Evolutionary conservation across 257 asterid species (phyloP).

Genomic region (Salvia splendens): DNA sequence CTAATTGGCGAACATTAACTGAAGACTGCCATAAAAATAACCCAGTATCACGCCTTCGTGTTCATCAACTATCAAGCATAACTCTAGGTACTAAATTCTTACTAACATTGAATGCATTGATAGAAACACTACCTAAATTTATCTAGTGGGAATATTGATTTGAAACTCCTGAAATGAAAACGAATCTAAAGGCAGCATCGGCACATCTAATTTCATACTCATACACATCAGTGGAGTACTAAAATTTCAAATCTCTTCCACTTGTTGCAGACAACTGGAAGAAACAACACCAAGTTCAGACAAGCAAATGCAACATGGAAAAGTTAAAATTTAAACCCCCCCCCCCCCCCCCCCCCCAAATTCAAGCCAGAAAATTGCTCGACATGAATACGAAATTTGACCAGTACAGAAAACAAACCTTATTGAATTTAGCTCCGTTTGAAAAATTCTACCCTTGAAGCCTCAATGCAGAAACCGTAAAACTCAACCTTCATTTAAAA

Average conservation of each 20-base stretch:
- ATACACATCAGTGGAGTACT: neutral
- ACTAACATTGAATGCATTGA: neutral
- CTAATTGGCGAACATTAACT: neutral
- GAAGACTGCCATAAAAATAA: neutral
- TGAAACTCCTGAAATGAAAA: neutral
- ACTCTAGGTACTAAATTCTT: neutral
- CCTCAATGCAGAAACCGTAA: no score
- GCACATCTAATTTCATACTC: neutral
- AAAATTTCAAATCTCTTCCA: neutral
- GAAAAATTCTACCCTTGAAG: no score
- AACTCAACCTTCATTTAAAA: constrained; percentile 9
- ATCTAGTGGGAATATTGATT: neutral
- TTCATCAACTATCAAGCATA: neutral
- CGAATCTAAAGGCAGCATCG: constrained; percentile 9
- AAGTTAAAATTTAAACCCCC: neutral
- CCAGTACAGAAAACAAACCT: no score
- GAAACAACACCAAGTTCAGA: no score
- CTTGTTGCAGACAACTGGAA: neutral
- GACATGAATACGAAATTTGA: no score
- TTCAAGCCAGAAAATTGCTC: constrained; percentile 3
- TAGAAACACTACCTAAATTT: neutral
- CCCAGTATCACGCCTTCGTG: neutral
- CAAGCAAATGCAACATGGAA: neutral
- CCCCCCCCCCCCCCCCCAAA: constrained; percentile 1
- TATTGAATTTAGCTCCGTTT: no score